Evolutionary conservation across 768 basidiomycete genomes (phyloP).

Genomic region (Tylopilus cervinicoccineus): DNA sequence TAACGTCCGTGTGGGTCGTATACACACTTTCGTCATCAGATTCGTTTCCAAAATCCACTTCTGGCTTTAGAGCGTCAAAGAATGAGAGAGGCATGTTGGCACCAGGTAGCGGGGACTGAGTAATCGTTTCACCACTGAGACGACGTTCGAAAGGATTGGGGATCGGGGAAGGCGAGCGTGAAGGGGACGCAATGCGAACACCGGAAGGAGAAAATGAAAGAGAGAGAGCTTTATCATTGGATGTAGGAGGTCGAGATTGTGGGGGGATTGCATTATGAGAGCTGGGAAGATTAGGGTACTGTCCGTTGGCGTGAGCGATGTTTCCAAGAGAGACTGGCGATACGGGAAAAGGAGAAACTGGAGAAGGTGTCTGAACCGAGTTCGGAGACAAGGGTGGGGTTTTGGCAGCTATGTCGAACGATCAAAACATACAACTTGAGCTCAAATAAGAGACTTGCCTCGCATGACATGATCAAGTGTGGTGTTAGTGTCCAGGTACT

Average conservation of each 20-base stretch:
- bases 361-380: slow-evolving; percentile 31
- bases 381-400: slow-evolving; percentile 35
- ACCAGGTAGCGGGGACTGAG: slow-evolving; percentile 21
- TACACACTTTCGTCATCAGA: slow-evolving; percentile 35
- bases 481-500: slow-evolving; percentile 45
- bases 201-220: slow-evolving; percentile 19
- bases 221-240: slow-evolving; percentile 16
- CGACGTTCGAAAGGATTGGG: slow-evolving; percentile 90
- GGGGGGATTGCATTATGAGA: slow-evolving; percentile 14
- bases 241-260: slow-evolving; percentile 2
- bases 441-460: slow-evolving; percentile 20
- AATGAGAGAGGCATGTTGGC: slow-evolving; percentile 44
- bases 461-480: slow-evolving; percentile 28
- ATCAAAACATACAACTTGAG: slow-evolving; percentile 5
- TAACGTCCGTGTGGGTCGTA: slow-evolving; percentile 28
- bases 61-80: slow-evolving; percentile 49
- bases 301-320: slow-evolving; percentile 12
- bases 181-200: slow-evolving; percentile 27
- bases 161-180: slow-evolving; percentile 43
- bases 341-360: slow-evolving; percentile 28
- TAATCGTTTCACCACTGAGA: slow-evolving; percentile 66
- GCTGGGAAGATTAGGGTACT: slow-evolving; percentile 17
- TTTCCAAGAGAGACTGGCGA: slow-evolving; percentile 24
- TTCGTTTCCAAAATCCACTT: slow-evolving; percentile 20
- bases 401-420: slow-evolving; percentile 20